Percentiles rank a stretch among this genome's conserved stretches.
These are phyloP conservation scores for Tolypocladium amazonense DNA, from an alignment of 2,329 filamentous ascomycete genomes.

Conservation along the genomic window DNA sequence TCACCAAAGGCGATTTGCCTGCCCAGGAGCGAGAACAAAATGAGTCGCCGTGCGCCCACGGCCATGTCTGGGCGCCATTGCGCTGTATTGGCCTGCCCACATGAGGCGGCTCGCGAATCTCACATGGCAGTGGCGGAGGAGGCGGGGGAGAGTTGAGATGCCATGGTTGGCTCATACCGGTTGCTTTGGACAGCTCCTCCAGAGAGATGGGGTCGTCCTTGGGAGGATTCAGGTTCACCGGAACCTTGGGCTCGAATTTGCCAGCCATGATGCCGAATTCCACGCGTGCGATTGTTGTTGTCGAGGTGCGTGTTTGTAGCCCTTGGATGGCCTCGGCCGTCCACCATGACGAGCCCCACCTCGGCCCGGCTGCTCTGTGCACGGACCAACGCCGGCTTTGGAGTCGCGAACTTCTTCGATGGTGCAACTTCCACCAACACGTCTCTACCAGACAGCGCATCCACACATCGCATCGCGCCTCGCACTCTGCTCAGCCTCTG, in stretches of 20 bases:
- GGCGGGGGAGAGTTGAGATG: neutral
- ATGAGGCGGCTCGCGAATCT: neutral
- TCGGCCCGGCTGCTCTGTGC: constrained; percentile 3
- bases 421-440: neutral
- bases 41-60: neutral
- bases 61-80: neutral
- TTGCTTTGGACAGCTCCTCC: constrained; percentile 69
- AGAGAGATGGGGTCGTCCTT: constrained; percentile 79
- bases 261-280: constrained; percentile 35
- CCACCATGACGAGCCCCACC: neutral
- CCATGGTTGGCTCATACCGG: constrained; percentile 48
- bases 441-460: neutral
- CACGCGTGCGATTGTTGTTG: neutral
- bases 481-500: neutral
- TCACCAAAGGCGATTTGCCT: neutral
- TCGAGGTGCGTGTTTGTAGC: neutral
- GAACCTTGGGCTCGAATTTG: constrained; percentile 69
- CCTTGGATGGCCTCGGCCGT: neutral
- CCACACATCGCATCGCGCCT: neutral
- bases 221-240: constrained; percentile 68
- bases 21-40: neutral
- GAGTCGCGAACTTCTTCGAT: neutral
- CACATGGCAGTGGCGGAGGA: neutral
- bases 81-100: neutral
- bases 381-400: constrained; percentile 5